These are phyloP conservation scores for Cytospora paraplurivora DNA, from an alignment of 2,329 filamentous ascomycete genomes.

Conservation along the genomic window DNA sequence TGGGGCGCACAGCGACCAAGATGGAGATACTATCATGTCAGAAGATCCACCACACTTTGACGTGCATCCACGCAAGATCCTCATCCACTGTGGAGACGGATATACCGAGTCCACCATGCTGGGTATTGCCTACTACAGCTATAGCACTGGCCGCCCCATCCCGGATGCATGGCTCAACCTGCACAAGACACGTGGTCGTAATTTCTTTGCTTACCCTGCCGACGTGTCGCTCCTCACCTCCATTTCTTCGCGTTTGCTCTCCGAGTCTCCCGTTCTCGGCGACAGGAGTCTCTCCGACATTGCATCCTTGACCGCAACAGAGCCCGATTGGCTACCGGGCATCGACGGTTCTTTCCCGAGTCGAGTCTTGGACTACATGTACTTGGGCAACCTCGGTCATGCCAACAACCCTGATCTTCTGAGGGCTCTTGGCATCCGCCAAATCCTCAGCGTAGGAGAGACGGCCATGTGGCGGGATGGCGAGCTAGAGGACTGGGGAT, in stretches of 20 bases:
- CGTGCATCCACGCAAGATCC: constrained; percentile 61
- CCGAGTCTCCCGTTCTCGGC: constrained; percentile 62
- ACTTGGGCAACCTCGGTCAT: constrained; percentile 88
- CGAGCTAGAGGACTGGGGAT: constrained; percentile 71
- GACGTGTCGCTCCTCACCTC: constrained; percentile 82
- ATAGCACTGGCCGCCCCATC: constrained; percentile 77
- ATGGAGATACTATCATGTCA: constrained; percentile 59
- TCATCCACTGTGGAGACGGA: constrained; percentile 93
- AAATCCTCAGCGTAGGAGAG: constrained; percentile 92
- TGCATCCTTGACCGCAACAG: constrained; percentile 53
- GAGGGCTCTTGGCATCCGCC: constrained; percentile 75
- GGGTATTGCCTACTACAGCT: constrained; percentile 90
- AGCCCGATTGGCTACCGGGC: constrained; percentile 78
- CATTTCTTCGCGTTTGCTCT: constrained; percentile 74
- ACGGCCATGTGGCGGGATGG: constrained; percentile 77
- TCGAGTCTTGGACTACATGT: constrained; percentile 89
- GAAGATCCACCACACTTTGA: constrained; percentile 26
- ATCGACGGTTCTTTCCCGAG: constrained; percentile 92
- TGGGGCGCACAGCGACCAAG: constrained; percentile 40
- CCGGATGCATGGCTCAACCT: constrained; percentile 86
- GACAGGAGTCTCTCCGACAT: constrained; percentile 56
- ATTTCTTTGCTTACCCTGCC: constrained; percentile 94
- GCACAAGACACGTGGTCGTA: constrained; percentile 78
- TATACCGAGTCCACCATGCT: constrained; percentile 94
- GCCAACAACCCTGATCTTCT: constrained; percentile 91